These are phyloP conservation scores for Didymosphaeria variabile DNA, from an alignment of 2,329 filamentous ascomycete species.

Conservation along the genomic window DNA sequence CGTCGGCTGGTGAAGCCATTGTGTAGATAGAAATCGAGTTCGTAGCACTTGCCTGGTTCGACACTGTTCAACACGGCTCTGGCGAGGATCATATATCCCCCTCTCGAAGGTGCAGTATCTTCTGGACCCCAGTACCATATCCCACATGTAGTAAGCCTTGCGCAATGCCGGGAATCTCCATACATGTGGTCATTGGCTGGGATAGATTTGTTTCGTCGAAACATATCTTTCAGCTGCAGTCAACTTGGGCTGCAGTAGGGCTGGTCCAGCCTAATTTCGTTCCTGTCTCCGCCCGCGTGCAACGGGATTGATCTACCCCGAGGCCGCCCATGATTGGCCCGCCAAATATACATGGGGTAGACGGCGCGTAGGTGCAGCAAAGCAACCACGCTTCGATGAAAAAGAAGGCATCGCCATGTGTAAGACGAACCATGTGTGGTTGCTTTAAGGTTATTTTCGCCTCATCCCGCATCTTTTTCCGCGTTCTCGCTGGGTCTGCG, in stretches of 20 bases:
- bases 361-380: not conserved
- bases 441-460: conserved; percentile 13
- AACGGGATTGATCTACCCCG: not conserved
- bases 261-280: not conserved
- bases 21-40: not conserved
- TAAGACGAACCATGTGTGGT: not conserved
- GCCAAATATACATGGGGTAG: not conserved
- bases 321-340: not conserved
- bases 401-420: not conserved
- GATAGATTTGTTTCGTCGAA: conserved; percentile 8
- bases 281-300: not conserved
- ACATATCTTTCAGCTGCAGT: conserved; percentile 1
- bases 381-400: not conserved
- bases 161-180: not conserved
- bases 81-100: conserved; percentile 3
- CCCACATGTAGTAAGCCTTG: conserved; percentile 3
- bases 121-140: not conserved
- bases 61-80: not conserved
- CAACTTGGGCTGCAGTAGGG: not conserved
- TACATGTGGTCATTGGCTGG: not conserved
- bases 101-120: not conserved
- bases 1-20: conserved; percentile 17
- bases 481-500: not conserved
- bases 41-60: not conserved
- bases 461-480: conserved; percentile 1